Conservation (phyloP, 257 asterid species). For the Capsicum baccatum region DNA sequence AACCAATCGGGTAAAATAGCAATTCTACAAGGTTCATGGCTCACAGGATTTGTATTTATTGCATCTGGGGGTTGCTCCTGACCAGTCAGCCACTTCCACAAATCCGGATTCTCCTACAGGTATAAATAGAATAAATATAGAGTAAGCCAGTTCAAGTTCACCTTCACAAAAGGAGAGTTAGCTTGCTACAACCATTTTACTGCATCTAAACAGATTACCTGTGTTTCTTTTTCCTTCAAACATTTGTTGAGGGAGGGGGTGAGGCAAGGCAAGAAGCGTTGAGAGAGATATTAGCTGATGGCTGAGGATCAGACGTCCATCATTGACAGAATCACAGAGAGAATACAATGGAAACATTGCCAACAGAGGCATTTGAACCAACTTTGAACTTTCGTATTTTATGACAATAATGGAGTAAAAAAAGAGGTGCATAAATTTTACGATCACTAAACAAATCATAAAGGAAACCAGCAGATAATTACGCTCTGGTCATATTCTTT, state of each 20-base stretch:
- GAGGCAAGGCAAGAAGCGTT: background rate
- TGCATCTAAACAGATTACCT: background rate
- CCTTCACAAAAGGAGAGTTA: background rate
- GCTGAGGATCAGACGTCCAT: background rate
- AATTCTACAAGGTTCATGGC: constrained; percentile 31
- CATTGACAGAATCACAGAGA: background rate
- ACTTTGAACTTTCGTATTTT: background rate
- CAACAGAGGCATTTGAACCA: background rate
- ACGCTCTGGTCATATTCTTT: background rate
- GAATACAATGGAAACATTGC: background rate
- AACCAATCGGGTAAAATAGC: background rate
- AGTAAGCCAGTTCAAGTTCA: background rate
- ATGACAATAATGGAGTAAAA: too few species aligned
- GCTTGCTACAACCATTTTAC: background rate
- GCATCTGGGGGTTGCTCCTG: constrained; percentile 89
- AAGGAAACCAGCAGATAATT: background rate
- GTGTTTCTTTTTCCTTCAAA: background rate
- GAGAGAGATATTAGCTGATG: background rate
- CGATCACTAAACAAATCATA: background rate
- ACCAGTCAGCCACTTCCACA: constrained; percentile 91
- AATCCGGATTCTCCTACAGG: constrained; percentile 91
- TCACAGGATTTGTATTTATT: constrained; percentile 71
- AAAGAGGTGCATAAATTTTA: background rate
- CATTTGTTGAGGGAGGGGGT: background rate
- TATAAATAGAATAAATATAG: constrained; percentile 4